A percentile compares a stretch with the other conserved stretches of the same genome.
These are phyloP conservation scores for Phylloporus gajari DNA, from an alignment of 1,284 basidiomycete genomes.

Conservation along the genomic window DNA sequence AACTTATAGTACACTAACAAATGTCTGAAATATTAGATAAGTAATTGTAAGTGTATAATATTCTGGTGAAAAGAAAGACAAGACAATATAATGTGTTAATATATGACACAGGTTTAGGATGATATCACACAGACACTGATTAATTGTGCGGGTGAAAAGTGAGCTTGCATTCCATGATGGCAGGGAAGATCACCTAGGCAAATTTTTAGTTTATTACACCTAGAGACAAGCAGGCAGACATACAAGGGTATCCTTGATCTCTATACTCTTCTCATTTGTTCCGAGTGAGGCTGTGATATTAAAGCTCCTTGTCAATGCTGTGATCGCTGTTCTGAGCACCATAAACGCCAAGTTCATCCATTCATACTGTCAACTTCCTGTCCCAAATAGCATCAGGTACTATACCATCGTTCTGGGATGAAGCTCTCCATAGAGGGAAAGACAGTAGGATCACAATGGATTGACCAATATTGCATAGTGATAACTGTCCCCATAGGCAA, in stretches of 20 bases:
- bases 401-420: conserved; percentile 79
- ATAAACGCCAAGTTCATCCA: conserved; percentile 79
- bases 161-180: conserved; percentile 49
- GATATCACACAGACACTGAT: too few relatives aligned
- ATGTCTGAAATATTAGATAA: too few relatives aligned
- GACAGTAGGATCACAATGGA: conserved; percentile 73
- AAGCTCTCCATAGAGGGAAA: conserved; percentile 77
- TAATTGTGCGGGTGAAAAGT: conserved; percentile 41
- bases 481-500: conserved; percentile 78
- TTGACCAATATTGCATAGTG: conserved; percentile 78
- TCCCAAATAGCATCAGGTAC: conserved; percentile 79
- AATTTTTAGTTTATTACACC: not conserved
- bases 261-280: conserved; percentile 78
- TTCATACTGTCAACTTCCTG: conserved; percentile 73
- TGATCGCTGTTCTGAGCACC: conserved; percentile 67
- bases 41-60: too few relatives aligned
- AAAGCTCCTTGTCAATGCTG: conserved; percentile 71
- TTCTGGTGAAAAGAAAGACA: too few relatives aligned
- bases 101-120: too few relatives aligned
- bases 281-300: conserved; percentile 68
- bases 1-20: conserved; percentile 27
- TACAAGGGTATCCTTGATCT: conserved; percentile 80
- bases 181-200: conserved; percentile 46
- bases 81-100: too few relatives aligned
- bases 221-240: conserved; percentile 39